Conservation (phyloP, 441 rosid species). For the Euphorbia schlechtendalii region DNA sequence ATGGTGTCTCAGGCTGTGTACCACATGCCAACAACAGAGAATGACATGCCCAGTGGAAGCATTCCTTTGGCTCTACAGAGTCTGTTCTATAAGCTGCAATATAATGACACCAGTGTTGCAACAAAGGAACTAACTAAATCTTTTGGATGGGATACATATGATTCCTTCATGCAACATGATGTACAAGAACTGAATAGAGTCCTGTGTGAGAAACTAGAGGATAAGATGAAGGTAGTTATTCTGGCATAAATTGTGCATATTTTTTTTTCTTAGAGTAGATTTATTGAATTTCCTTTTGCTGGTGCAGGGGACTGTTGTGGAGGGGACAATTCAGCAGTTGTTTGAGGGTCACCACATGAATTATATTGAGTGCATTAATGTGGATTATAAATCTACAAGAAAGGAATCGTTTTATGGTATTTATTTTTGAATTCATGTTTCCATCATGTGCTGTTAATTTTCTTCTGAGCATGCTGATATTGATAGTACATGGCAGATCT, state of each 20-base stretch:
- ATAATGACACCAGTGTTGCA: slow-evolving; percentile 78
- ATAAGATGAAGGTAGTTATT: slow-evolving; percentile 74
- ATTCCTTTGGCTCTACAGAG: slow-evolving; percentile 89
- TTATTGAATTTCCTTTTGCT: slow-evolving; percentile 9
- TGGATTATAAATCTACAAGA: slow-evolving; percentile 85
- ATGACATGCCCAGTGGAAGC: slow-evolving; percentile 82
- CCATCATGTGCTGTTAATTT: no score
- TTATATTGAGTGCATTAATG: slow-evolving; percentile 91
- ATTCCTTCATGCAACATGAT: slow-evolving; percentile 95
- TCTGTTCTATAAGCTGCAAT: slow-evolving; percentile 88
- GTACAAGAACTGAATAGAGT: slow-evolving; percentile 94
- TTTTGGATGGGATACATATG: slow-evolving; percentile 96
- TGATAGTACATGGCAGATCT: slow-evolving; percentile 46
- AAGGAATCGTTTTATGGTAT: slow-evolving; percentile 94
- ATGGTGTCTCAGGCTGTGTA: slow-evolving; percentile 65
- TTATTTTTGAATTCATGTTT: slow-evolving; percentile 14
- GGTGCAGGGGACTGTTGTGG: slow-evolving; percentile 84
- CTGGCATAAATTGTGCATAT: not conserved
- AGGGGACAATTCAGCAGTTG: slow-evolving; percentile 87
- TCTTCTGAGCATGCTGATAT: slow-evolving; percentile 20
- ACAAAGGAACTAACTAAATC: slow-evolving; percentile 89
- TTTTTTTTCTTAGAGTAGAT: slow-evolving; percentile 9
- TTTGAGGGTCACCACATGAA: slow-evolving; percentile 97
- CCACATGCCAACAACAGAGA: slow-evolving; percentile 96
- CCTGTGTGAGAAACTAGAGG: slow-evolving; percentile 84